Conservation (phyloP, 192 early-diverging fungal genomes). For the Entomortierella chlamydospora region DNA sequence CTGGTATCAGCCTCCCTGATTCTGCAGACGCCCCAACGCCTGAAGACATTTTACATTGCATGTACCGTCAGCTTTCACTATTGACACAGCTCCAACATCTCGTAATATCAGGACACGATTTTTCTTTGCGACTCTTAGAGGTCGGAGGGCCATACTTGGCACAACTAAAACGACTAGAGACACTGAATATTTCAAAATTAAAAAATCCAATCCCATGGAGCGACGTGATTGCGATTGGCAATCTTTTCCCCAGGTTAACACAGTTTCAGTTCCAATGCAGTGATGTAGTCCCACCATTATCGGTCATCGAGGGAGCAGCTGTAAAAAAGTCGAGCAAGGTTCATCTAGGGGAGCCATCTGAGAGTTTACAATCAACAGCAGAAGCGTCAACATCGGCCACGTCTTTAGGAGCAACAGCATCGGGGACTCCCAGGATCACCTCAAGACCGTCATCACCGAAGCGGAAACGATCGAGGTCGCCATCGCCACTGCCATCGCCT, state of each 20-base stretch:
- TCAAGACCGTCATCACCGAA: not conserved
- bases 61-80: conserved; percentile 30
- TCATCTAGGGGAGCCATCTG: not conserved
- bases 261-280: conserved; percentile 31
- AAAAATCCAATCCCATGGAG: conserved; percentile 23
- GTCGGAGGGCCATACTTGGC: conserved; percentile 2
- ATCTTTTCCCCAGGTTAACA: conserved; percentile 31
- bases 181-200: conserved; percentile 18
- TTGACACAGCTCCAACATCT: conserved; percentile 21
- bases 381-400: not conserved
- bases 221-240: conserved; percentile 34
- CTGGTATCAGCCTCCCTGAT: conserved; percentile 29
- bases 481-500: not conserved
- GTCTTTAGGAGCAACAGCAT: not conserved
- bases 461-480: conserved; percentile 1
- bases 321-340: not conserved
- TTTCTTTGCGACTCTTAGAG: conserved; percentile 26
- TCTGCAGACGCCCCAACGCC: conserved; percentile 2
- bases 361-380: conserved; percentile 2
- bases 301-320: not conserved
- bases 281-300: conserved; percentile 33
- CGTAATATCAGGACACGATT: conserved; percentile 27
- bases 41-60: conserved; percentile 7
- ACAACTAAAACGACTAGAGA: conserved; percentile 12
- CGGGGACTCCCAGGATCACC: not conserved